Conservation (phyloP, 345 rosid genomes). For the Fremontodendron californicum region DNA sequence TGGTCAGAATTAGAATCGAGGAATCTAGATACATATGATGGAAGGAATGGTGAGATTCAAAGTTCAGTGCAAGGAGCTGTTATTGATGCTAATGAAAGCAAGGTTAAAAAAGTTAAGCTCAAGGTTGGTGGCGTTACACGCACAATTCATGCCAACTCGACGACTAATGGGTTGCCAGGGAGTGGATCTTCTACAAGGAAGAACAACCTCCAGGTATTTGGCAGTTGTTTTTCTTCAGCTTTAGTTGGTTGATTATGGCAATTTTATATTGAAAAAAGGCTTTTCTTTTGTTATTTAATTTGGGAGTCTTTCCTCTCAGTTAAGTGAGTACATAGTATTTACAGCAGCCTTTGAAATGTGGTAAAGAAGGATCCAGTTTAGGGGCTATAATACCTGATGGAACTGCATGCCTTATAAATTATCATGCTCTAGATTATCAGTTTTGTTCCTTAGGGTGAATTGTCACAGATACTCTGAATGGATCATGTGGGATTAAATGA, state of each 20-base stretch:
- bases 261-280: background rate
- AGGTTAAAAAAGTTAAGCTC: constrained; percentile 62
- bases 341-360: background rate
- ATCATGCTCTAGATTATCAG: constrained; percentile 1
- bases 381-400: background rate
- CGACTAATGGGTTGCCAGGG: constrained; percentile 43
- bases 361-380: background rate
- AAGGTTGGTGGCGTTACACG: constrained; percentile 59
- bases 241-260: background rate
- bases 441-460: background rate
- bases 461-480: constrained; percentile 8
- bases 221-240: constrained; percentile 8
- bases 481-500: constrained; percentile 7
- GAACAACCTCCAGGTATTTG: constrained; percentile 50
- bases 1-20: constrained; percentile 19
- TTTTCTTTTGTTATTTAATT: background rate
- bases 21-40: constrained; percentile 20
- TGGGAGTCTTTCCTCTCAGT: background rate
- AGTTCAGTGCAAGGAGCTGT: constrained; percentile 34
- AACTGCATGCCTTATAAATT: background rate
- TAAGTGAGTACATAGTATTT: background rate
- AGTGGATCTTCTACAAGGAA: constrained; percentile 43
- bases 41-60: constrained; percentile 44
- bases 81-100: constrained; percentile 44
- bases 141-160: constrained; percentile 46